These are phyloP conservation scores for Xerophyta viscosa DNA, from an alignment of 106 monocot genomes.

Conservation along the genomic window DNA sequence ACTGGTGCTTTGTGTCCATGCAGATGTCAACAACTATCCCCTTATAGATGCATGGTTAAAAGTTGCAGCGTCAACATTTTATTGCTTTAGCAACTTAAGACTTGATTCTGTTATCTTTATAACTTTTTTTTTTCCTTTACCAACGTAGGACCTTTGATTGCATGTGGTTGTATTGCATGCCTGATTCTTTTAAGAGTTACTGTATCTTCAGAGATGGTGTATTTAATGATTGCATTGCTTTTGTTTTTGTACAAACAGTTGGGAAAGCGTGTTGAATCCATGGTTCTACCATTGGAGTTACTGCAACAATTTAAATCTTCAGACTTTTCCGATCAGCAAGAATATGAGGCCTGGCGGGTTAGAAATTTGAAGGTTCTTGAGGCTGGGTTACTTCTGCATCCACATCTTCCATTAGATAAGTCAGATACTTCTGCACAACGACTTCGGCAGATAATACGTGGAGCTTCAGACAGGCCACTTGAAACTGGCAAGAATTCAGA, in stretches of 20 bases:
- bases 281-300: conserved; percentile 74
- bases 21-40: too few species aligned
- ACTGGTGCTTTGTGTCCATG: too few species aligned
- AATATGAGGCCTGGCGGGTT: conserved; percentile 60
- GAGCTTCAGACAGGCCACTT: conserved; percentile 57
- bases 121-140: too few species aligned
- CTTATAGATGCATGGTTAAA: too few species aligned
- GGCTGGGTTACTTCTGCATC: conserved; percentile 78
- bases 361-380: conserved; percentile 87
- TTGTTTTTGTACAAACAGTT: conserved; percentile 36
- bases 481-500: conserved; percentile 93
- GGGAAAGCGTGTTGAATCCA: conserved; percentile 74
- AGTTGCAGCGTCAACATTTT: too few species aligned
- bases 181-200: too few species aligned
- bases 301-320: conserved; percentile 94
- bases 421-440: conserved; percentile 57
- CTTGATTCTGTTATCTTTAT: too few species aligned
- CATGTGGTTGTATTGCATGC: too few species aligned
- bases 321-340: conserved; percentile 75
- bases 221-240: background rate
- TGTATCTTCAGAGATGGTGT: background rate
- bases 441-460: conserved; percentile 59
- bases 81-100: too few species aligned
- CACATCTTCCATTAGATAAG: conserved; percentile 45
- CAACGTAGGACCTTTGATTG: too few species aligned